phyloP scores from a whole-genome alignment of 2,329 filamentous ascomycete genomes.

The Penicillium sp. region DNA sequence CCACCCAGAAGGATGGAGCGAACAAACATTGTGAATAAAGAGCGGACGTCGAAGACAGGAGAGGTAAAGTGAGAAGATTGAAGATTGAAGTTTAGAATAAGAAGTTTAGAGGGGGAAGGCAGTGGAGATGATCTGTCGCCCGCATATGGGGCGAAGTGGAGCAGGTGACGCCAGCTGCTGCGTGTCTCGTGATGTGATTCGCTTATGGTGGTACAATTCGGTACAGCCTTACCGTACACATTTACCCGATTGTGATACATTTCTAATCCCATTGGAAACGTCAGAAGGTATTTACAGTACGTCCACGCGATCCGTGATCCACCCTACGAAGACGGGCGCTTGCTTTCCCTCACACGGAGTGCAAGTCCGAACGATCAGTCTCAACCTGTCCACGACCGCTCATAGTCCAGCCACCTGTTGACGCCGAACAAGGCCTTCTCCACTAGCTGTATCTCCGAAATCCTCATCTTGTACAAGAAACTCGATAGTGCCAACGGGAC shows the following conservation, averaged over 20 bases:
- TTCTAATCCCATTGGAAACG: not conserved
- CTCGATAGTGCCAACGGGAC: not conserved
- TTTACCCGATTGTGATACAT: not conserved
- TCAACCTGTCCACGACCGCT: not conserved
- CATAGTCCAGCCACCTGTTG: not conserved
- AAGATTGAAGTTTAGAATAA: not conserved
- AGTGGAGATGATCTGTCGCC: conserved; percentile 11
- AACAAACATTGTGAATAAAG: conserved; percentile 34
- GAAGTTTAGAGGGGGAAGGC: conserved; percentile 1
- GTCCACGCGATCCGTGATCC: not conserved
- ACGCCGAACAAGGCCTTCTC: not conserved
- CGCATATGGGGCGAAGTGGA: not conserved
- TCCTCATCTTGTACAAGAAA: not conserved
- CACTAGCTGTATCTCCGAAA: not conserved
- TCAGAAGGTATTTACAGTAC: not conserved
- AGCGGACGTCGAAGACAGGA: conserved; percentile 18
- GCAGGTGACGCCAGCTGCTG: not conserved
- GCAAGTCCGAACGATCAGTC: not conserved
- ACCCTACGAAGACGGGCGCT: not conserved
- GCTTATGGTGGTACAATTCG: not conserved
- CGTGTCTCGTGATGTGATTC: not conserved
- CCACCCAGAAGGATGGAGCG: conserved; percentile 37
- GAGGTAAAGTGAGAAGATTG: not conserved
- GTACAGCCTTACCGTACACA: not conserved
- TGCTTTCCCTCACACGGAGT: not conserved